A percentile compares a stretch with the other conserved stretches of the same genome.
These are phyloP conservation scores for Lactarius sp. DNA, from an alignment of 768 basidiomycete species.

Conservation along the genomic window DNA sequence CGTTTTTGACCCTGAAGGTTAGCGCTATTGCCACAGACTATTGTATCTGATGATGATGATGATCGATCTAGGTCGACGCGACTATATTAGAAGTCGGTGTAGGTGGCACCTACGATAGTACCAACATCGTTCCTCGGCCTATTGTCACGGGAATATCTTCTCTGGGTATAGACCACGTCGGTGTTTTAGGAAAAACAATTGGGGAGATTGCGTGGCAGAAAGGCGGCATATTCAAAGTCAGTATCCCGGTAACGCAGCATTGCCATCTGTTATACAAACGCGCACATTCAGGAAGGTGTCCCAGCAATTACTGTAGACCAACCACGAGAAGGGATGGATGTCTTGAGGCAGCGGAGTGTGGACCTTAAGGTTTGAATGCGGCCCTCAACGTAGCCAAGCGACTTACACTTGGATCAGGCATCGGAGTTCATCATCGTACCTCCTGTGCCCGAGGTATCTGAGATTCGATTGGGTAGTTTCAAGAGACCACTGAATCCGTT, in stretches of 20 bases:
- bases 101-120: conserved; percentile 91
- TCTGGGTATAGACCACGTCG: conserved; percentile 88
- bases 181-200: conserved; percentile 82
- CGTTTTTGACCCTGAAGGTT: conserved; percentile 72
- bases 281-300: conserved; percentile 53
- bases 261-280: neutral
- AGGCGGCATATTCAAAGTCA: conserved; percentile 91
- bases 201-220: conserved; percentile 92
- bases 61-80: conserved; percentile 58
- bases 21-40: neutral
- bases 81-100: conserved; percentile 96
- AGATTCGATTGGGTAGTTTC: conserved; percentile 56
- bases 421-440: conserved; percentile 66
- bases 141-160: conserved; percentile 87
- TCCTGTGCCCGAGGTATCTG: conserved; percentile 42
- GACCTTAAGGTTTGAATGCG: conserved; percentile 52
- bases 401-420: conserved; percentile 39
- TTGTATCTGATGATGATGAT: neutral
- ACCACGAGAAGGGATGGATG: conserved; percentile 57
- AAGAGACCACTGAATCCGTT: neutral
- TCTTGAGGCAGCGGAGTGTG: conserved; percentile 61
- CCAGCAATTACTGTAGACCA: conserved; percentile 85
- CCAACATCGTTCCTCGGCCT: conserved; percentile 90
- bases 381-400: neutral
- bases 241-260: conserved; percentile 12